Base-by-base conservation (phyloP, 2,329 filamentous ascomycete species). In the Ophiostoma pallidulum region DNA sequence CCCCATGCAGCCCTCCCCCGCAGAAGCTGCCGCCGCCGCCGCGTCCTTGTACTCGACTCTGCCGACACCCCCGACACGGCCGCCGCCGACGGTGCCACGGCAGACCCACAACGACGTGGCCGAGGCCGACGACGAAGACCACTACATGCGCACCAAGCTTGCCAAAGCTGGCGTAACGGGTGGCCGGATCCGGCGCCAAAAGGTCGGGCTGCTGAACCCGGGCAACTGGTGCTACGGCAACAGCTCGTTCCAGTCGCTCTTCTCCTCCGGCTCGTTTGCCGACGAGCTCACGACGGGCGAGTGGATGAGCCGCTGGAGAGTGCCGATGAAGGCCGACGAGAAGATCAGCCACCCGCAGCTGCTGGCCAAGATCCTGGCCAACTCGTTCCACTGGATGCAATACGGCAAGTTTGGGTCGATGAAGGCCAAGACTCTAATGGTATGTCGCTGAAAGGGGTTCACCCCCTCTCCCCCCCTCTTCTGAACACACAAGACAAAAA, bases 171-270 rank as follows among this genome's bases (percentile, higher is more conserved):
- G 63, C n/a, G 59, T 65, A 57, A 59, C 45, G 60, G 62, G 43
- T 13, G 33, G 47, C 26, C 58, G 54, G 63, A 64, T 56, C 54
- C 50, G 36, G 67, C 62, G 69, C 79, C 56, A 75, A 84, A 86
- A 10, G n/a, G 58, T 62, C 8, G 90, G 91, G 0, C 72, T 96
- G 12, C 69, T 80, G 50, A 96, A 96, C 57, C 86, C 88, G 35
- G 78, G 80, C 1, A 82, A 84, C 40, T 90, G 85, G 54, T 96
- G 91, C 62, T 96, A 95, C 60, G 89, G 92, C 72, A 96, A 95
- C 64, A 83, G 87, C n/a, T 82, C 83, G 0, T 71, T 97, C 22
- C 91, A 97, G 64, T 85, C 84, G 51, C 68, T 96, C 16, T 84
- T 86, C 50, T 83, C 82, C 2, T 91, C 89, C 1, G 60, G 77